A percentile compares a stretch with the other conserved stretches of the same genome.
Conservation (phyloP, 2,329 filamentous ascomycete species). For the Neodidymelliopsis sp. region DNA sequence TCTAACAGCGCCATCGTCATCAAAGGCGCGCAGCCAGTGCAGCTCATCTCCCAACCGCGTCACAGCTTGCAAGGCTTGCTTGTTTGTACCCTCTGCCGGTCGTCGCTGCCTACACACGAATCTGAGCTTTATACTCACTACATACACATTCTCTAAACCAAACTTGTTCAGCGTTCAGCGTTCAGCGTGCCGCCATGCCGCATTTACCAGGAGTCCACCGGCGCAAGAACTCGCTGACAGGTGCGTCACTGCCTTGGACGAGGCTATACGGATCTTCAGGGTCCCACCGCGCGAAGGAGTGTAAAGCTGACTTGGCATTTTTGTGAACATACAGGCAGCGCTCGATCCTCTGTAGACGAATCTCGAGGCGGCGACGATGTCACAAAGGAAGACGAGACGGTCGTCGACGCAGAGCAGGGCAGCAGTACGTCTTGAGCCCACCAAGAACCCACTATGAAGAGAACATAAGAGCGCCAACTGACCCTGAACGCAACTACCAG, state of each 20-base stretch:
- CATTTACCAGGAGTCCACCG: conserved; percentile 36
- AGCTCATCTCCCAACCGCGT: conserved; percentile 24
- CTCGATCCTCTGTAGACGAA: conserved; percentile 53
- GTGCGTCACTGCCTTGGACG: conserved; percentile 32
- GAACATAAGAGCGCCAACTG: conserved; percentile 19
- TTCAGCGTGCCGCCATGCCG: conserved; percentile 47
- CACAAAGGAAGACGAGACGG: conserved; percentile 70
- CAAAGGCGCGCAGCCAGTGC: conserved; percentile 29
- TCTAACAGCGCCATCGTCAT: conserved; percentile 32
- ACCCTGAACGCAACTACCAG: too few species aligned
- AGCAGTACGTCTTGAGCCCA: conserved; percentile 70
- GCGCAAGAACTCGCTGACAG: conserved; percentile 37
- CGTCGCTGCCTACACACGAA: conserved; percentile 22
- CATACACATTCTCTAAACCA: too few species aligned
- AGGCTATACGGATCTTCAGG: conserved; percentile 14
- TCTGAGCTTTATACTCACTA: too few species aligned
- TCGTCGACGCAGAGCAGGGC: conserved; percentile 91
- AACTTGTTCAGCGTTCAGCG: neutral
- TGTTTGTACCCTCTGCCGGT: conserved; percentile 22
- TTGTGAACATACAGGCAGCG: conserved; percentile 41
- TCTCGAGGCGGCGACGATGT: conserved; percentile 42
- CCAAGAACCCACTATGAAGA: too few species aligned
- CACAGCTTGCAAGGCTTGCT: conserved; percentile 25
- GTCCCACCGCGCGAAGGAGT: neutral
- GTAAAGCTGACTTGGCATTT: conserved; percentile 25